phyloP scores from a whole-genome alignment of 768 basidiomycete species.

The Clitopilus hobsonii region DNA sequence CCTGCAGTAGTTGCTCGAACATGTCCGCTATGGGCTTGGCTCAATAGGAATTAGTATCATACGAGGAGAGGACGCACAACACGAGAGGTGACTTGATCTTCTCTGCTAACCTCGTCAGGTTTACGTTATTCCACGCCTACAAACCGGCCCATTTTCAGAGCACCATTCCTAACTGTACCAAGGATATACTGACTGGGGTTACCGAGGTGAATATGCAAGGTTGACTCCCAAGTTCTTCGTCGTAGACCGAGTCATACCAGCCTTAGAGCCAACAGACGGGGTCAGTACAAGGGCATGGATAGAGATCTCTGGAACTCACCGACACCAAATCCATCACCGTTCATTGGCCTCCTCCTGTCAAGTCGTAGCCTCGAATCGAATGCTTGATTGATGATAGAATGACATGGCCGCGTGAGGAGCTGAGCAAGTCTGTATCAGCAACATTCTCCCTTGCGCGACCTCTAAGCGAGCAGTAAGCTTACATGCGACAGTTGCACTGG shows the following conservation, averaged over 20 bases:
- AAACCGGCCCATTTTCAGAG: background rate
- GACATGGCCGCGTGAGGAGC: constrained; percentile 90
- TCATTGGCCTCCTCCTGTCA: constrained; percentile 80
- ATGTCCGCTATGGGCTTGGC: constrained; percentile 68
- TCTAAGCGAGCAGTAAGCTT: constrained; percentile 14
- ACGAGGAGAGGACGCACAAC: constrained; percentile 54
- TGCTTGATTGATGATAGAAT: constrained; percentile 96
- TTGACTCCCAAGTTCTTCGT: constrained; percentile 78
- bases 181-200: constrained; percentile 61
- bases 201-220: constrained; percentile 97
- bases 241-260: constrained; percentile 89
- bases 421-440: constrained; percentile 19
- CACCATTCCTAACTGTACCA: background rate
- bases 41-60: background rate
- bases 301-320: constrained; percentile 51
- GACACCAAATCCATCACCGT: constrained; percentile 95
- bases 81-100: constrained; percentile 96
- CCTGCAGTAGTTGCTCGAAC: constrained; percentile 93
- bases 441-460: background rate
- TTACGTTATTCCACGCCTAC: constrained; percentile 96
- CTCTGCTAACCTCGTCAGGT: constrained; percentile 89
- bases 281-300: background rate
- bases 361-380: constrained; percentile 89
- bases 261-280: constrained; percentile 43
- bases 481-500: constrained; percentile 91